Conservation (phyloP, 2,329 filamentous ascomycete species). For the Microcera coccophila region DNA sequence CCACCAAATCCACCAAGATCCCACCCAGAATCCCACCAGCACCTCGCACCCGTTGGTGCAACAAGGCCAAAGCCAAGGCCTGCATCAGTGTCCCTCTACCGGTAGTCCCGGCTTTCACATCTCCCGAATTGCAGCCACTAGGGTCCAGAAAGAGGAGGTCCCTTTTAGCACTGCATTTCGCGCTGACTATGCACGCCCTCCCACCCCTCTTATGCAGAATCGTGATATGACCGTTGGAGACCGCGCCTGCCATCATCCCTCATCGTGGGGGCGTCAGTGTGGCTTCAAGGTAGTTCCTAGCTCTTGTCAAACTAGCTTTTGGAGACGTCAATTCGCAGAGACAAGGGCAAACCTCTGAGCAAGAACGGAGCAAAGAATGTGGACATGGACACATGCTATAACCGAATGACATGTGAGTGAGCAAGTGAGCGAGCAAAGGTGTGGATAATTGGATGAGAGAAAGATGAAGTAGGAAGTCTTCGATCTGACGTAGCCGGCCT, state of each 20-base stretch:
- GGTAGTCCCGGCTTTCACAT: neutral
- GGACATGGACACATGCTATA: neutral
- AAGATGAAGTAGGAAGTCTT: neutral
- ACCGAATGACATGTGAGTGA: neutral
- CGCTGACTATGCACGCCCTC: neutral
- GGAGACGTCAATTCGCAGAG: no score
- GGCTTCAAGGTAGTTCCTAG: no score
- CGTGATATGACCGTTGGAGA: neutral
- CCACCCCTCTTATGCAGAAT: neutral
- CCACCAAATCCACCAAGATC: neutral
- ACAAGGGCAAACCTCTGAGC: neutral
- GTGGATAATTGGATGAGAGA: neutral
- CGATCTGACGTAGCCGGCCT: slow-evolving; percentile 16
- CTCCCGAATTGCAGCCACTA: neutral
- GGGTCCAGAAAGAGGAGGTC: neutral
- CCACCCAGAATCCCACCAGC: neutral
- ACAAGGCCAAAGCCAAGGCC: neutral
- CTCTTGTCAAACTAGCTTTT: no score
- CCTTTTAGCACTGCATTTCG: neutral
- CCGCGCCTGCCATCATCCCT: no score
- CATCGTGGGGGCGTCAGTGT: no score
- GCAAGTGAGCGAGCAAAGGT: slow-evolving; percentile 8
- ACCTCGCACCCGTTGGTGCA: no score
- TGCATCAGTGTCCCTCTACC: no score
- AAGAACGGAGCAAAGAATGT: no score